Conservation (phyloP, 371 early-diverging fungal species). For the Nematocida displodere region DNA sequence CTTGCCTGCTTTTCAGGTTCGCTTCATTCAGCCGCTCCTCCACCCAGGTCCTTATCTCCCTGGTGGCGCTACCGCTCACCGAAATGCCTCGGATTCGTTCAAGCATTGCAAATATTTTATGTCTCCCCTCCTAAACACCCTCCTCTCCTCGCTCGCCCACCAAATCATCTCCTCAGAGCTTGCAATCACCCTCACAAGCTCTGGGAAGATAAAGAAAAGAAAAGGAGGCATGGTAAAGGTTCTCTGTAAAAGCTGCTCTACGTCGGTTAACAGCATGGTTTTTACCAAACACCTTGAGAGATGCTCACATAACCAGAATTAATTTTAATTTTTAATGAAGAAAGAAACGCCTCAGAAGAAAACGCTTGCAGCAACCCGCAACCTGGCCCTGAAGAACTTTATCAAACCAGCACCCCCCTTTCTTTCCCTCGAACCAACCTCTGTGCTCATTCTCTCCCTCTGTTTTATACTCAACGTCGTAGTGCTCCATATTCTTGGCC, state of each 20-base stretch:
- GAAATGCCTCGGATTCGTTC: too few species aligned
- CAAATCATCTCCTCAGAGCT: background rate
- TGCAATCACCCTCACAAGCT: background rate
- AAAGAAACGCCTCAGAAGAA: constrained; percentile 34
- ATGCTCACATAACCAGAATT: constrained; percentile 14
- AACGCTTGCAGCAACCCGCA: constrained; percentile 39
- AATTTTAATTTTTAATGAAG: constrained; percentile 41
- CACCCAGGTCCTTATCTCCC: background rate
- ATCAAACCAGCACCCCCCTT: constrained; percentile 23
- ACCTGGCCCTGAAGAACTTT: constrained; percentile 27
- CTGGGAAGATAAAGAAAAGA: constrained; percentile 47
- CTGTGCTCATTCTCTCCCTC: constrained; percentile 62
- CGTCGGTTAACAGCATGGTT: constrained; percentile 50
- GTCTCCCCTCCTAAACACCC: too few species aligned
- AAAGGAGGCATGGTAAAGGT: constrained; percentile 44
- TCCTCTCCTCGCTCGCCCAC: background rate
- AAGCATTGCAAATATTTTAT: constrained; percentile 13
- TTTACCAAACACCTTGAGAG: constrained; percentile 49
- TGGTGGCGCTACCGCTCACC: too few species aligned
- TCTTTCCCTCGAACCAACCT: constrained; percentile 55
- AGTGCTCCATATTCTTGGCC: constrained; percentile 60
- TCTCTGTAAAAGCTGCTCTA: constrained; percentile 32
- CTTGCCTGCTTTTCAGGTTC: background rate
- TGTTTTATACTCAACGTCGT: constrained; percentile 63
- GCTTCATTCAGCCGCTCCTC: background rate